Evolutionary conservation across 2,329 filamentous ascomycete species (phyloP).

Genomic region (Stagonosporopsis vannaccii): DNA sequence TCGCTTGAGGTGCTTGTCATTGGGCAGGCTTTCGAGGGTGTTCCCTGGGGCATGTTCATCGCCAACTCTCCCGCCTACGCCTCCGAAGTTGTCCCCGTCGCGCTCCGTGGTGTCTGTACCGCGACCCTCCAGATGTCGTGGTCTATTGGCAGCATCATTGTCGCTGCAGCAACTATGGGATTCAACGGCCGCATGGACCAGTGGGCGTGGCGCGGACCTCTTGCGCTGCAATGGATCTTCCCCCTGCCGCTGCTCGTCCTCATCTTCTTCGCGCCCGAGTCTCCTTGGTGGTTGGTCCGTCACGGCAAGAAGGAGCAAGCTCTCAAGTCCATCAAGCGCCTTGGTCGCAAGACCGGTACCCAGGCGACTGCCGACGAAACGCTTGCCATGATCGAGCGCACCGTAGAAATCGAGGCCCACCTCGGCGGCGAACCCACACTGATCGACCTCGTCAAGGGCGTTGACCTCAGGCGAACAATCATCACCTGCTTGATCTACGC

Average conservation of each 20-base stretch:
- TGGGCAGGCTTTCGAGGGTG: conserved; percentile 65
- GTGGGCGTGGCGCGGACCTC: conserved; percentile 34
- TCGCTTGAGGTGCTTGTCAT: conserved; percentile 57
- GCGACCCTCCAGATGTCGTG: conserved; percentile 71
- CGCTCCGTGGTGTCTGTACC: conserved; percentile 63
- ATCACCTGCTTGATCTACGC: conserved; percentile 65
- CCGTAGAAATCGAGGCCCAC: conserved; percentile 60
- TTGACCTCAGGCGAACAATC: conserved; percentile 61
- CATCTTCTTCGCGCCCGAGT: conserved; percentile 55
- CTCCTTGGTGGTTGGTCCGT: conserved; percentile 51
- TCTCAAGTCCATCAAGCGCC: conserved; percentile 57
- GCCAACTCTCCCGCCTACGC: conserved; percentile 69
- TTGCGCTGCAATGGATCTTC: conserved; percentile 53
- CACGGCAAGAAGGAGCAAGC: conserved; percentile 52
- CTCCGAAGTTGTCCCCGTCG: conserved; percentile 66
- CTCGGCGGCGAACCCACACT: conserved; percentile 55
- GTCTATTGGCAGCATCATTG: conserved; percentile 68
- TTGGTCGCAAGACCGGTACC: conserved; percentile 54
- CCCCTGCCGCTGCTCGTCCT: conserved; percentile 52
- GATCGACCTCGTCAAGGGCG: conserved; percentile 62
- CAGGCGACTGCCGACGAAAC: conserved; percentile 50
- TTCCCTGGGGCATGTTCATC: conserved; percentile 71
- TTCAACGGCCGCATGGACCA: conserved; percentile 53
- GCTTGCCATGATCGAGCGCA: conserved; percentile 66
- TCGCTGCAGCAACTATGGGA: conserved; percentile 62